A percentile compares a stretch with the other conserved stretches of the same genome.
These are phyloP conservation scores for Apocynum venetum DNA, from an alignment of 257 asterid species.

Conservation along the genomic window DNA sequence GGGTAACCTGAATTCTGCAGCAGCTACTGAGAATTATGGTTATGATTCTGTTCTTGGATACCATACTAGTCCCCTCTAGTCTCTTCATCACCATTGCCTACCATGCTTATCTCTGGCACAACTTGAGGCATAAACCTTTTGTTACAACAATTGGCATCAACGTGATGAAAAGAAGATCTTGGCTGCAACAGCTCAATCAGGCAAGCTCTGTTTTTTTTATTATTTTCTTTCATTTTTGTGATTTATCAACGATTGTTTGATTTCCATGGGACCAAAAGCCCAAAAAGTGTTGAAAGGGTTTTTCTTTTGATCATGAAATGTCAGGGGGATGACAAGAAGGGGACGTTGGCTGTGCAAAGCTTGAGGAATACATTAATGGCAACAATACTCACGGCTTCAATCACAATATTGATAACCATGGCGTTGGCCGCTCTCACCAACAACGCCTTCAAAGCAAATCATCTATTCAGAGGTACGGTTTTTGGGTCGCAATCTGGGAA, in stretches of 20 bases:
- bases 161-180: constrained; percentile 43
- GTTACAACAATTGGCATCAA: constrained; percentile 58
- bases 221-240: background rate
- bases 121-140: constrained; percentile 41
- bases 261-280: no score
- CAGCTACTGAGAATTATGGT: constrained; percentile 13
- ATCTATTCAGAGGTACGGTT: constrained; percentile 24
- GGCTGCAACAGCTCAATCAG: constrained; percentile 65
- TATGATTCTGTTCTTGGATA: constrained; percentile 38
- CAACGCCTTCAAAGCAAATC: constrained; percentile 56
- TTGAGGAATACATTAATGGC: constrained; percentile 69
- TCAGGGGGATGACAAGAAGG: constrained; percentile 71
- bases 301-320: no score
- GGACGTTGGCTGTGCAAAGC: constrained; percentile 74
- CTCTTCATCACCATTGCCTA: constrained; percentile 66
- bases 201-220: constrained; percentile 16
- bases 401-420: constrained; percentile 44
- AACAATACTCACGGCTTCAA: constrained; percentile 58
- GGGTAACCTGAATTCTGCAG: background rate
- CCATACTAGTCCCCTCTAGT: constrained; percentile 62
- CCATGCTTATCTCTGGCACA: constrained; percentile 75
- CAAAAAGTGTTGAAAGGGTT: no score
- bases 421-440: constrained; percentile 61
- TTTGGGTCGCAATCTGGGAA: constrained; percentile 56
- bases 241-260: background rate